A percentile compares a stretch with the other conserved stretches of the same genome.
These are phyloP conservation scores for Verticillium longisporum DNA, from an alignment of 2,329 filamentous ascomycete genomes.

Conservation along the genomic window DNA sequence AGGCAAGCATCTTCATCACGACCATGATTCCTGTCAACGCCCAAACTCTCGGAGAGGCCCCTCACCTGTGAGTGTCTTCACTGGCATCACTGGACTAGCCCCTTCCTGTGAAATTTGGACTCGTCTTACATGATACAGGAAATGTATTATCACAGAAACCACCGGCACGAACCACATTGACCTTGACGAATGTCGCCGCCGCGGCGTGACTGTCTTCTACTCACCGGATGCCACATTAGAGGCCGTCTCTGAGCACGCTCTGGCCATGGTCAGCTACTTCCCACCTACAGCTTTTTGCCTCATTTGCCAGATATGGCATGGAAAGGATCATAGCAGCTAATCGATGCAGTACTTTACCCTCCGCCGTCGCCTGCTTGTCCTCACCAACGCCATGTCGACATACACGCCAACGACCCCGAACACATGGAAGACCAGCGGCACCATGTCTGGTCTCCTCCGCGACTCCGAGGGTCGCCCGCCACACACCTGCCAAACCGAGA, in stretches of 20 bases:
- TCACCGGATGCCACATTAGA: conserved; percentile 13
- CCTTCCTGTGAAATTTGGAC: too few relatives aligned
- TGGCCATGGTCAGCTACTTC: conserved; percentile 9
- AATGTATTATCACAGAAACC: conserved; percentile 16
- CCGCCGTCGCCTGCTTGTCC: conserved; percentile 12
- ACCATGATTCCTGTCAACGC: conserved; percentile 14
- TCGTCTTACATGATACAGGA: conserved; percentile 4
- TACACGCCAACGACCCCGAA: conserved; percentile 5
- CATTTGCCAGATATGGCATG: background rate
- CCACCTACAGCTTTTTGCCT: background rate
- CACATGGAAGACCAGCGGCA: conserved; percentile 10
- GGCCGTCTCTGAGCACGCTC: conserved; percentile 16
- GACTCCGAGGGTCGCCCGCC: conserved; percentile 14
- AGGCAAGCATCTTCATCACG: conserved; percentile 19
- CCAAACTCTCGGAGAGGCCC: conserved; percentile 11
- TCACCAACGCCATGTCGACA: conserved; percentile 13
- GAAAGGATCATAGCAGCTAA: background rate
- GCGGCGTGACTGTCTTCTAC: conserved; percentile 15
- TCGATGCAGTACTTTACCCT: conserved; percentile 12
- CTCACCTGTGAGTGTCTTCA: conserved; percentile 11
- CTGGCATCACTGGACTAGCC: too few relatives aligned
- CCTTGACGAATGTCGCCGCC: conserved; percentile 12
- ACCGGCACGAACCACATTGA: conserved; percentile 17
- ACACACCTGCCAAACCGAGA: conserved; percentile 18
- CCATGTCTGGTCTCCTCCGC: conserved; percentile 11